A percentile compares a stretch with the other conserved stretches of the same genome.
Evolutionary conservation across 2,329 filamentous ascomycete species (phyloP).

Genomic region (Malbranchea zuffiana): DNA sequence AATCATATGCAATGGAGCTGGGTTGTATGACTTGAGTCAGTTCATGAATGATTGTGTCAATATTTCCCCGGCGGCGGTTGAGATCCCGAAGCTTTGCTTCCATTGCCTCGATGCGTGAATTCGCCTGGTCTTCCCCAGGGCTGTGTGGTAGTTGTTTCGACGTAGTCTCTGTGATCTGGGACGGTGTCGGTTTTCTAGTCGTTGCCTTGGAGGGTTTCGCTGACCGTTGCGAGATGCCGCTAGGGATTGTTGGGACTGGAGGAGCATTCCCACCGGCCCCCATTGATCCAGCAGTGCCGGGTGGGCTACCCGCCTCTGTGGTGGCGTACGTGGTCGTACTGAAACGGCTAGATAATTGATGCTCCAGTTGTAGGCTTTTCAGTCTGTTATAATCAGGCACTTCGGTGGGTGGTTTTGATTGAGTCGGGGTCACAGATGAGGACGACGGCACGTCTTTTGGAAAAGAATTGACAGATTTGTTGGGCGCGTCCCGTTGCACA

Average conservation of each 20-base stretch:
- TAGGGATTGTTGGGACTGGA: constrained; percentile 22
- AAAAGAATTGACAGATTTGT: no score
- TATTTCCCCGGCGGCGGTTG: constrained; percentile 56
- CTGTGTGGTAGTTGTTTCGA: constrained; percentile 51
- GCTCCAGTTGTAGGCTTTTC: constrained; percentile 34
- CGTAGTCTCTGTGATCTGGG: constrained; percentile 19
- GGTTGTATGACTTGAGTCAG: constrained; percentile 68
- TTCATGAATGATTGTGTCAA: constrained; percentile 61
- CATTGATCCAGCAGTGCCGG: constrained; percentile 30
- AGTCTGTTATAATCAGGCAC: constrained; percentile 24
- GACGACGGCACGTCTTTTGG: no score
- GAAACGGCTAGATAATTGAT: constrained; percentile 50
- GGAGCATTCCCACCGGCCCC: constrained; percentile 28
- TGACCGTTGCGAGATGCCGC: constrained; percentile 28
- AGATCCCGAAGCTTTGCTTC: constrained; percentile 56
- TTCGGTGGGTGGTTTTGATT: no score
- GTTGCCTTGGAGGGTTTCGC: constrained; percentile 24
- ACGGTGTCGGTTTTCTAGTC: constrained; percentile 35
- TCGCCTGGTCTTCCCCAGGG: constrained; percentile 49
- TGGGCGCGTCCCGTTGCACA: no score
- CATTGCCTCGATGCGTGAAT: constrained; percentile 56
- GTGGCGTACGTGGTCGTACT: constrained; percentile 54
- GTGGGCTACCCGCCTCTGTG: constrained; percentile 36
- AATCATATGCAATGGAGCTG: constrained; percentile 54
- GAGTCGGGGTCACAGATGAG: no score